Evolutionary conservation across 2,329 filamentous ascomycete genomes (phyloP).

Genomic region (Colletotrichum phormii): DNA sequence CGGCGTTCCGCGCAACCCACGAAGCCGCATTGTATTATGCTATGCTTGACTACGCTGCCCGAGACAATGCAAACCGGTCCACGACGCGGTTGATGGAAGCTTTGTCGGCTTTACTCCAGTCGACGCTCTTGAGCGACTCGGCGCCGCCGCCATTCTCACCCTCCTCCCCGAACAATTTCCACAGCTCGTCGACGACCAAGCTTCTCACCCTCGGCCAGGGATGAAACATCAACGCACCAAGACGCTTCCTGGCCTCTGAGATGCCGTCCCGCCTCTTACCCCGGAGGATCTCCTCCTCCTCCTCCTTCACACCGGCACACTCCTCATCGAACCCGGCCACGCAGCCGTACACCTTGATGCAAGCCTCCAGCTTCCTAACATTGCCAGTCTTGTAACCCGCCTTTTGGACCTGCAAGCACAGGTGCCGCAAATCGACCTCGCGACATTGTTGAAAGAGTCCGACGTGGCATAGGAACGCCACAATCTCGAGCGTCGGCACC

Average conservation of each 20-base stretch:
- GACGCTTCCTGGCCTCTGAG: conserved; percentile 71
- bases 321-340: conserved; percentile 60
- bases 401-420: conserved; percentile 81
- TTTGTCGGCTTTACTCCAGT: conserved; percentile 69
- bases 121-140: conserved; percentile 60
- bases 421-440: conserved; percentile 58
- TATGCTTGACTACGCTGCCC: conserved; percentile 1
- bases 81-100: conserved; percentile 55
- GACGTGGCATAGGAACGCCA: conserved; percentile 81
- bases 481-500: conserved; percentile 80
- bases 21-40: background rate
- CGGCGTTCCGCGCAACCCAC: background rate
- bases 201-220: conserved; percentile 81
- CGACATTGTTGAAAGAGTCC: conserved; percentile 57
- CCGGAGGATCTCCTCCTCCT: conserved; percentile 21
- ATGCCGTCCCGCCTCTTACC: conserved; percentile 56
- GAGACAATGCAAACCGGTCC: conserved; percentile 54
- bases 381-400: conserved; percentile 86
- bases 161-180: conserved; percentile 53
- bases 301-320: conserved; percentile 7
- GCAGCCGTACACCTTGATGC: conserved; percentile 81
- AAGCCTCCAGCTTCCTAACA: conserved; percentile 83
- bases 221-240: conserved; percentile 80
- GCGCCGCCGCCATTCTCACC: conserved; percentile 38
- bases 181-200: conserved; percentile 71